Evolutionary conservation across 768 basidiomycete species (phyloP), one percentile per base, ranked within the genome.

Genomic region (Polyporus arcularius): DNA sequence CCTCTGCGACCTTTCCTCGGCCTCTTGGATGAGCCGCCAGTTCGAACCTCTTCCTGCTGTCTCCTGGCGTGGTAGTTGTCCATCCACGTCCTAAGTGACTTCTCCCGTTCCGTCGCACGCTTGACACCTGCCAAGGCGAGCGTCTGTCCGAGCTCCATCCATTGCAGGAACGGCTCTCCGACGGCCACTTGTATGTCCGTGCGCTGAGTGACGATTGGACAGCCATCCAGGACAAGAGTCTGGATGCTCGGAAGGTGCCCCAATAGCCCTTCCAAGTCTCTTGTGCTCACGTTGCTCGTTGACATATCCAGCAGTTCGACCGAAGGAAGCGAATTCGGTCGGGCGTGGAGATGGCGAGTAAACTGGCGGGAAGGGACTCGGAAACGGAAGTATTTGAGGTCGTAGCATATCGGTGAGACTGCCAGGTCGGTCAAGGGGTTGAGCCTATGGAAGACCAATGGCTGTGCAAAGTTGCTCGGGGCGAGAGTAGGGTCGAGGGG

Each of bases 371-470:
- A 78, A 3, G 94, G 94, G 26, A 96, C 80, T 38, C 90, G 84
- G 32, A 96, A 73, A 16, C 89, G 81, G 21, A 96, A 72, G 58
- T 83, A 78, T 3, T 74, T 81, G 47, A 89, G 75, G 42, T 74
- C 67, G 12, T 58, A 55, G n/a, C 80, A 71, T 11, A 80, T 73
- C 0, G 77, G 73, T 0, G 85, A 83, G 35, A 70, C 65, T 1
- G 78, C 72, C 51, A 92, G 72, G 2, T 70, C 70, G 0, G 79
- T 74, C 53, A 96, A 73, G 41, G 79, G 71, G 40, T 87, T 82
- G 57, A 96, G 77, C 43, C 81, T 82, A 71, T 90, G 90, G 75
- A 95, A 93, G 3, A 94, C 91, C 63, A 97, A 80, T 1, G 95
- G 95, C 68, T 96, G 95, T 1, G 94, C 95, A 62, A 90, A 89